Evolutionary conservation across 1,284 basidiomycete species (phyloP).

Genomic region (Ceratobasidium sp.): DNA sequence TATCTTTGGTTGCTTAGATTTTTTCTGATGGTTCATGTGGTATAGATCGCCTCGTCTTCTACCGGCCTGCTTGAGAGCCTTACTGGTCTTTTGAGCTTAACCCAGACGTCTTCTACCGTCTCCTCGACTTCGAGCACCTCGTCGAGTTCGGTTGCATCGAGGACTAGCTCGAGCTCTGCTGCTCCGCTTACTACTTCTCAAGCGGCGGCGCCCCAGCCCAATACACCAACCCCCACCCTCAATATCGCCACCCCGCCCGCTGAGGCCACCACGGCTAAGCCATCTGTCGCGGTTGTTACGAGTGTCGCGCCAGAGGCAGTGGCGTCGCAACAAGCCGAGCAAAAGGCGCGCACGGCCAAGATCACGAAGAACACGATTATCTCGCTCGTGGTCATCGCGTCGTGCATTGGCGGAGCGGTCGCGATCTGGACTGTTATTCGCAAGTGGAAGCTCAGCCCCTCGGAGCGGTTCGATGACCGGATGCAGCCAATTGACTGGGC

Average conservation of each 20-base stretch:
- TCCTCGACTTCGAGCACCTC: slow-evolving; percentile 28
- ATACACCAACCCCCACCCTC: slow-evolving; percentile 38
- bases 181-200: slow-evolving; percentile 15
- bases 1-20: not conserved
- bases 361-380: slow-evolving; percentile 72
- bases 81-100: slow-evolving; percentile 5
- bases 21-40: slow-evolving; percentile 15
- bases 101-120: slow-evolving; percentile 6
- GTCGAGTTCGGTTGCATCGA: slow-evolving; percentile 13
- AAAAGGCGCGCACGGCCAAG: slow-evolving; percentile 45
- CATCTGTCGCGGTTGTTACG: slow-evolving; percentile 26
- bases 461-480: slow-evolving; percentile 82
- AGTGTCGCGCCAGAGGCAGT: slow-evolving; percentile 49
- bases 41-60: slow-evolving; percentile 22
- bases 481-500: slow-evolving; percentile 88
- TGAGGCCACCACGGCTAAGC: slow-evolving; percentile 25
- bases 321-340: slow-evolving; percentile 19
- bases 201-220: slow-evolving; percentile 4
- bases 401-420: slow-evolving; percentile 72
- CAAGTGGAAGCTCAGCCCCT: slow-evolving; percentile 89
- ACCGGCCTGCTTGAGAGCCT: slow-evolving; percentile 1
- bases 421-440: slow-evolving; percentile 89
- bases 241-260: slow-evolving; percentile 37
- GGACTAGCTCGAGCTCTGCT: slow-evolving; percentile 2
- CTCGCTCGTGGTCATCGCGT: slow-evolving; percentile 76